These are phyloP conservation scores for Jackrogersella multiformis DNA, from an alignment of 495 filamentous ascomycete species.

Conservation along the genomic window DNA sequence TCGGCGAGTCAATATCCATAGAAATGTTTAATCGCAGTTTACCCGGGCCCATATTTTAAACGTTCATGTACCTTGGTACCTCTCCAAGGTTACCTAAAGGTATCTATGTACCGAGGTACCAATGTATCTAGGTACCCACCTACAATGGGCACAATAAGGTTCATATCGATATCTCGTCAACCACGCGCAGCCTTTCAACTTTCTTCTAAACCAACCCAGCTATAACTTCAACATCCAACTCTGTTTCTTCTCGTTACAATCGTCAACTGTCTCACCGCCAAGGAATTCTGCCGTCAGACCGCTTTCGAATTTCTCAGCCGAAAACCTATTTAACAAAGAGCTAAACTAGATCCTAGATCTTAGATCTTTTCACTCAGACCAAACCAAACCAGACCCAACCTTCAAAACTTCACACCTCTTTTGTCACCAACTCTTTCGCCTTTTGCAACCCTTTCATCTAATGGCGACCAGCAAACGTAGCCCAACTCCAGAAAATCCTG, in stretches of 20 bases:
- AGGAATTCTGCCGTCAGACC: neutral
- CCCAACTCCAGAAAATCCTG: conserved; percentile 38
- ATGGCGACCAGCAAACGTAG: conserved; percentile 43
- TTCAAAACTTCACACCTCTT: conserved; percentile 1
- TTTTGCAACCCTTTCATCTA: conserved; percentile 13
- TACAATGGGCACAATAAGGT: conserved; percentile 23
- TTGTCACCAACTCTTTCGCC: neutral
- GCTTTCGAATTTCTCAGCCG: neutral
- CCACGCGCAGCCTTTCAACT: conserved; percentile 33
- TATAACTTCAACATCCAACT: conserved; percentile 24
- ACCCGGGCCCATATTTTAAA: conserved; percentile 29
- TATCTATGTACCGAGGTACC: conserved; percentile 2
- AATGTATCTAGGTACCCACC: conserved; percentile 10
- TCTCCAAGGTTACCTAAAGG: too few relatives aligned
- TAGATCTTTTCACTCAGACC: neutral
- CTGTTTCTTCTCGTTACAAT: conserved; percentile 8
- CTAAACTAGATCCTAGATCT: too few relatives aligned
- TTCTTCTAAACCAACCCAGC: conserved; percentile 26
- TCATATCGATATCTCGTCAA: conserved; percentile 29
- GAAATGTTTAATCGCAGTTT: conserved; percentile 23
- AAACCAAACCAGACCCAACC: too few relatives aligned
- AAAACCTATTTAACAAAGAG: neutral
- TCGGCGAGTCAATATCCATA: too few relatives aligned
- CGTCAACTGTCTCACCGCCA: neutral
- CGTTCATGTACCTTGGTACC: conserved; percentile 9